A percentile compares a stretch with the other conserved stretches of the same genome.
Conservation (phyloP, 73 alveolate genomes). For the Paramecium tetraurelia region DNA sequence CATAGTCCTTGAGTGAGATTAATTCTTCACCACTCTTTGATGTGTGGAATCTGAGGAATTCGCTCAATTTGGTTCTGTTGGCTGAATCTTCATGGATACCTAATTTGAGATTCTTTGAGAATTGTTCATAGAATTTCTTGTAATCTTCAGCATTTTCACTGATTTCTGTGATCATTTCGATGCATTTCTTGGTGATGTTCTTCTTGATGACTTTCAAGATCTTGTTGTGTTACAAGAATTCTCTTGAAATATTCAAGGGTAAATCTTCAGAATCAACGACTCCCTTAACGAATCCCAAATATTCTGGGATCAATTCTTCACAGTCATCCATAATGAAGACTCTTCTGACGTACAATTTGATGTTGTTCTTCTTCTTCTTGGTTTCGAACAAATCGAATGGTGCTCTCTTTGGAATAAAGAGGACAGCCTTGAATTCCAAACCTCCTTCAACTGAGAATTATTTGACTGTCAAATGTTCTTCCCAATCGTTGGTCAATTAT, state of each 20-base stretch:
- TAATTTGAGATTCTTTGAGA: constrained; percentile 97
- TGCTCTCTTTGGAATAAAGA: constrained; percentile 99
- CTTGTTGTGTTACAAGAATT: constrained; percentile 99
- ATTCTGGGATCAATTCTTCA: constrained; percentile 99
- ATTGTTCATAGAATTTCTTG: constrained; percentile 99
- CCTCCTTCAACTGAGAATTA: constrained; percentile 99
- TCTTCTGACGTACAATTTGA: constrained; percentile 98
- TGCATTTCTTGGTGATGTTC: constrained; percentile 98
- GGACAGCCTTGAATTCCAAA: constrained; percentile 98
- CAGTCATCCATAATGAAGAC: constrained; percentile 99
- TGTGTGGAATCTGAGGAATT: constrained; percentile 96
- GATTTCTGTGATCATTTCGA: constrained; percentile 97
- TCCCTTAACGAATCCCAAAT: constrained; percentile 98
- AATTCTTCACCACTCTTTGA: constrained; percentile 98
- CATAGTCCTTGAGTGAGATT: constrained; percentile 96
- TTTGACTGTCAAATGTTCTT: constrained; percentile 98
- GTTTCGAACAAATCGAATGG: constrained; percentile 99
- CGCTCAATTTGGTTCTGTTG: constrained; percentile 97
- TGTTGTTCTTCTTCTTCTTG: constrained; percentile 98
- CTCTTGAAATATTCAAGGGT: constrained; percentile 99
- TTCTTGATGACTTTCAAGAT: constrained; percentile 98
- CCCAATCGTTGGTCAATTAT: constrained; percentile 99
- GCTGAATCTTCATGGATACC: constrained; percentile 99
- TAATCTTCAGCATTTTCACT: constrained; percentile 98
- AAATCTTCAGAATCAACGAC: constrained; percentile 99